Conservation (phyloP, 306 rosid species). For the Vigna hirtella region DNA sequence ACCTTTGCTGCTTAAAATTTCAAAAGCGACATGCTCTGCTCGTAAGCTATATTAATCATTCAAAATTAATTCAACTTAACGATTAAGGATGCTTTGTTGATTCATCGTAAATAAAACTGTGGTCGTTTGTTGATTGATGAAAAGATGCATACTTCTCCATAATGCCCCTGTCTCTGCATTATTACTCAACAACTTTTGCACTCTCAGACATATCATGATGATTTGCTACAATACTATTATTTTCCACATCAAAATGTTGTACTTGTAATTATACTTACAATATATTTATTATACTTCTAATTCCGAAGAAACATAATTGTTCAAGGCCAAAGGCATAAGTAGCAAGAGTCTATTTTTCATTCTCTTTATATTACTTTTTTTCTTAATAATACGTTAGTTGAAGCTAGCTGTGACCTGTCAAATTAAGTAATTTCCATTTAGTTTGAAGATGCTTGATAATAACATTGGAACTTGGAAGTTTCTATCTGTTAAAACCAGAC, state of each 20-base stretch:
- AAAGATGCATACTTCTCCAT: background rate
- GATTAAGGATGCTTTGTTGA: constrained; percentile 24
- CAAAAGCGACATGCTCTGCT: background rate
- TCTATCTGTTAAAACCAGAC: constrained; percentile 14
- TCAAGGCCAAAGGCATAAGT: background rate
- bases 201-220: no score
- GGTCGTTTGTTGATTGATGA: background rate
- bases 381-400: background rate
- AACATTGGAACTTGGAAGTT: background rate
- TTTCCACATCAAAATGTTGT: background rate
- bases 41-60: constrained; percentile 1
- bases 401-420: constrained; percentile 6
- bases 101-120: constrained; percentile 28
- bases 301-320: background rate
- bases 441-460: background rate
- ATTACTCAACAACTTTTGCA: background rate
- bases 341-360: background rate
- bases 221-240: background rate
- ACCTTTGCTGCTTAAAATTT: constrained; percentile 25
- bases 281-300: background rate
- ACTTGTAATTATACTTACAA: background rate
- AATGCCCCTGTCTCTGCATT: constrained; percentile 14
- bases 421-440: background rate
- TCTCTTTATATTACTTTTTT: background rate
- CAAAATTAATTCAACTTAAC: constrained; percentile 32